A percentile compares a stretch with the other conserved stretches of the same genome.
These are phyloP conservation scores for Hymenochaete sp. DNA, from an alignment of 1,284 basidiomycete species.

Conservation along the genomic window DNA sequence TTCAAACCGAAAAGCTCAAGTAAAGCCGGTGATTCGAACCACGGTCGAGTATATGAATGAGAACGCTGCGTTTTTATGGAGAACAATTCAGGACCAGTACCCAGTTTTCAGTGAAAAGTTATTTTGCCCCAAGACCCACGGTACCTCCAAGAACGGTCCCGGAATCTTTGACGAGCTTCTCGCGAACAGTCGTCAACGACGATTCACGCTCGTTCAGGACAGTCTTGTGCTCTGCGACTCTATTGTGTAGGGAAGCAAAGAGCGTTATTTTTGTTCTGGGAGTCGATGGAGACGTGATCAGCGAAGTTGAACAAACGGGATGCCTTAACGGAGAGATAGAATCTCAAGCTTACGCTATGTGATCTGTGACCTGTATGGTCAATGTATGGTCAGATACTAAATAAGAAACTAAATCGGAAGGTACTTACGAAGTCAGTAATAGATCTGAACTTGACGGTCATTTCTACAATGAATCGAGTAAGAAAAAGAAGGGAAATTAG, in stretches of 20 bases:
- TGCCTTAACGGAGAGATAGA: background rate
- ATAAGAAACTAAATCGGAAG: background rate
- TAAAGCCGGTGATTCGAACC: too few relatives aligned
- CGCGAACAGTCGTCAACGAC: constrained; percentile 14
- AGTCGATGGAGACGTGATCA: background rate
- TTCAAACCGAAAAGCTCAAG: too few relatives aligned
- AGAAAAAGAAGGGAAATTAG: background rate
- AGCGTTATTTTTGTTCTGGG: constrained; percentile 18
- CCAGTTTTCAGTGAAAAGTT: too few relatives aligned
- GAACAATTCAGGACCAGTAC: too few relatives aligned
- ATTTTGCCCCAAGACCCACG: background rate
- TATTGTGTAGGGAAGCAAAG: constrained; percentile 16
- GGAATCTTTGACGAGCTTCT: constrained; percentile 18
- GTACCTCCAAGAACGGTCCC: constrained; percentile 16
- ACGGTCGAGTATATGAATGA: too few relatives aligned
- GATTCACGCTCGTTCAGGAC: constrained; percentile 9
- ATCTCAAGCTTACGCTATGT: constrained; percentile 17
- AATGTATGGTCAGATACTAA: background rate
- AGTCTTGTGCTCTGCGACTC: constrained; percentile 15
- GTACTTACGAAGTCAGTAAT: constrained; percentile 17
- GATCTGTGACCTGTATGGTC: constrained; percentile 17
- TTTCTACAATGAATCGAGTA: constrained; percentile 13
- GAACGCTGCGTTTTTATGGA: too few relatives aligned
- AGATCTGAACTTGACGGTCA: constrained; percentile 14
- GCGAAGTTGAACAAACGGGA: background rate